A percentile compares a stretch with the other conserved stretches of the same genome.
Evolutionary conservation across 306 rosid species (phyloP).

Genomic region (Prosopis cineraria): DNA sequence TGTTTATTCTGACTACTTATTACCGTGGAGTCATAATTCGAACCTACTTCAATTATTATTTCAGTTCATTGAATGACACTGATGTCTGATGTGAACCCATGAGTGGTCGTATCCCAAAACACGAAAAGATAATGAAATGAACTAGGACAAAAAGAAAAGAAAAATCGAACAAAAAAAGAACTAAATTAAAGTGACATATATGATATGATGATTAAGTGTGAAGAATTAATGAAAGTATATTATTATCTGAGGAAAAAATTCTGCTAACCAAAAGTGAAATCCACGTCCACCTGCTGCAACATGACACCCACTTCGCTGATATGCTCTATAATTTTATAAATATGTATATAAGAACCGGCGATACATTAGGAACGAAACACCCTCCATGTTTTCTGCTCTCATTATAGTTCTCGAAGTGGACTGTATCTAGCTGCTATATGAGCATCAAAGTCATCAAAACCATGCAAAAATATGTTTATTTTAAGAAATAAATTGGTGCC

Average conservation of each 20-base stretch:
- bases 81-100: not conserved
- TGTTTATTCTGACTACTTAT: not conserved
- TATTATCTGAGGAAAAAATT: not conserved
- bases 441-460: not conserved
- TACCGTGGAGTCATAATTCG: not conserved
- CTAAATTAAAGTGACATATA: not conserved
- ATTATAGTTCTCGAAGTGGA: conserved; percentile 29
- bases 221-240: not conserved
- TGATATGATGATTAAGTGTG: not conserved
- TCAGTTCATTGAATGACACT: not conserved
- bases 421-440: conserved; percentile 35
- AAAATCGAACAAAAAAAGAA: not conserved
- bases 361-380: conserved; percentile 16
- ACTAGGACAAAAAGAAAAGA: not conserved
- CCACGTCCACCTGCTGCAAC: not conserved
- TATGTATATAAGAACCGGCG: not conserved
- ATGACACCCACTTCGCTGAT: conserved; percentile 20
- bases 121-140: not conserved
- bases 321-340: not conserved
- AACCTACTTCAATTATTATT: not conserved
- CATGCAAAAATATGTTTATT: conserved; percentile 6
- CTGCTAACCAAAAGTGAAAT: conserved; percentile 9
- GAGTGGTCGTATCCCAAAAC: not conserved
- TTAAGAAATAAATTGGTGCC: not conserved
- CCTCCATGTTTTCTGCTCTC: conserved; percentile 38